Percentiles rank a stretch among this genome's conserved stretches.
Conservation (phyloP, 1,284 basidiomycete species). For the Microbotryum violaceum region DNA sequence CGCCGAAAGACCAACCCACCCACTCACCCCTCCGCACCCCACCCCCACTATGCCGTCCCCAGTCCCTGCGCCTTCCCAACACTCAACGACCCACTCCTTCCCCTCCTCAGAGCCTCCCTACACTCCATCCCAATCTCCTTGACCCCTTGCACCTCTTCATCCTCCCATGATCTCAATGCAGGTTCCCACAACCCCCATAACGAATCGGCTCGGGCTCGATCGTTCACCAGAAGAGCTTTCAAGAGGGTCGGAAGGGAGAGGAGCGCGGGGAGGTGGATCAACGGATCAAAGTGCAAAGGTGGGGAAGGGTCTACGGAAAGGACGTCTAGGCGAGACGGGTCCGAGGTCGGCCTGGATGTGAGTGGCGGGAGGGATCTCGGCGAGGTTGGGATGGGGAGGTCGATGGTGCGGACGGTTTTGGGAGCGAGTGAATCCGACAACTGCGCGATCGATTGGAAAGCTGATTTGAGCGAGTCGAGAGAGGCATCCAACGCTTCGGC, state of each 20-base stretch:
- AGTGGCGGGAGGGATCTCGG: not conserved
- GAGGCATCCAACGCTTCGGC: constrained; percentile 73
- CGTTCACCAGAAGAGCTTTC: constrained; percentile 3
- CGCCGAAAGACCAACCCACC: too few species aligned
- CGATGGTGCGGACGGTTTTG: not conserved
- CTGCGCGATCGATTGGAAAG: constrained; percentile 75
- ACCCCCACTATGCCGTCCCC: too few species aligned
- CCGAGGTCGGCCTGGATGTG: not conserved
- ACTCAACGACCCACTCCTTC: constrained; percentile 3
- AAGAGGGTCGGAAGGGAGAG: constrained; percentile 23
- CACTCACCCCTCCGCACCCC: too few species aligned
- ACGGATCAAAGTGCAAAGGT: constrained; percentile 16
- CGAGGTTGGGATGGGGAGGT: not conserved
- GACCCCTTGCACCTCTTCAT: constrained; percentile 30
- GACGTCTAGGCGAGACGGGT: not conserved
- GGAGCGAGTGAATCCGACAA: constrained; percentile 59
- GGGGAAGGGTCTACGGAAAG: not conserved
- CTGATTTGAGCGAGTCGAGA: constrained; percentile 65
- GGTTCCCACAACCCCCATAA: constrained; percentile 36
- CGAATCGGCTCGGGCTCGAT: constrained; percentile 10
- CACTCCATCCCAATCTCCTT: constrained; percentile 32
- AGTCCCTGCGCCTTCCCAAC: not conserved
- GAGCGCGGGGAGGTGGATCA: constrained; percentile 27
- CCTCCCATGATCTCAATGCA: constrained; percentile 30
- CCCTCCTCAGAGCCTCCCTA: constrained; percentile 24